Percentiles rank a stretch among this genome's conserved stretches.
Evolutionary conservation across 108 stramenopile genomes (phyloP).

Genomic region (Conticribra weissflogii): DNA sequence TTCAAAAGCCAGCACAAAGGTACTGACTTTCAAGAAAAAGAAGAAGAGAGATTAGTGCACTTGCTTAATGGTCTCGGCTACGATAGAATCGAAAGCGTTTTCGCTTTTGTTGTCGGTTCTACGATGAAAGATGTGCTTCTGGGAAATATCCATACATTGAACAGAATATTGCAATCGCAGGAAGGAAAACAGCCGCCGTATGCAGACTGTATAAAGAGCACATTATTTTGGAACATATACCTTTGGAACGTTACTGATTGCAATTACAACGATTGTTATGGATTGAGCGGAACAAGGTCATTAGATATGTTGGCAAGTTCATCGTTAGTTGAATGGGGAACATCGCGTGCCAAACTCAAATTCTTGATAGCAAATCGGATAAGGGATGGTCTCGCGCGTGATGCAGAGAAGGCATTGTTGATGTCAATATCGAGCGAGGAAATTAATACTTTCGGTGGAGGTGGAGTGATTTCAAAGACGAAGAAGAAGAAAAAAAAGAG

Average conservation of each 20-base stretch:
- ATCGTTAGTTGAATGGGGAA: slow-evolving; percentile 32
- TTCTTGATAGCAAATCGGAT: slow-evolving; percentile 10
- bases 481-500: slow-evolving; percentile 50
- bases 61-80: slow-evolving; percentile 12
- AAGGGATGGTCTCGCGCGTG: slow-evolving; percentile 37
- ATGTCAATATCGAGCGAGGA: slow-evolving; percentile 13
- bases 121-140: slow-evolving; percentile 11
- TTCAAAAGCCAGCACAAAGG: slow-evolving; percentile 14
- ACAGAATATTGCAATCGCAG: not conserved
- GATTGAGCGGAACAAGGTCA: not conserved
- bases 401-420: slow-evolving; percentile 47
- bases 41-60: slow-evolving; percentile 13
- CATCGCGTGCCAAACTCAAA: slow-evolving; percentile 21
- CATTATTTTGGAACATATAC: slow-evolving; percentile 9
- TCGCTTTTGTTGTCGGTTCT: slow-evolving; percentile 18
- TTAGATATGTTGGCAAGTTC: slow-evolving; percentile 7
- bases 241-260: not conserved
- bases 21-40: not conserved
- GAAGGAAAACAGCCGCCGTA: slow-evolving; percentile 8
- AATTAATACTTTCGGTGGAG: not conserved
- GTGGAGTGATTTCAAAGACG: slow-evolving; percentile 24
- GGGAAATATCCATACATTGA: not conserved
- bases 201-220: slow-evolving; percentile 1
- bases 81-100: slow-evolving; percentile 16
- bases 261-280: not conserved